Conservation (phyloP, 2,329 filamentous ascomycete genomes). For the Dichotomopilus funicola region DNA sequence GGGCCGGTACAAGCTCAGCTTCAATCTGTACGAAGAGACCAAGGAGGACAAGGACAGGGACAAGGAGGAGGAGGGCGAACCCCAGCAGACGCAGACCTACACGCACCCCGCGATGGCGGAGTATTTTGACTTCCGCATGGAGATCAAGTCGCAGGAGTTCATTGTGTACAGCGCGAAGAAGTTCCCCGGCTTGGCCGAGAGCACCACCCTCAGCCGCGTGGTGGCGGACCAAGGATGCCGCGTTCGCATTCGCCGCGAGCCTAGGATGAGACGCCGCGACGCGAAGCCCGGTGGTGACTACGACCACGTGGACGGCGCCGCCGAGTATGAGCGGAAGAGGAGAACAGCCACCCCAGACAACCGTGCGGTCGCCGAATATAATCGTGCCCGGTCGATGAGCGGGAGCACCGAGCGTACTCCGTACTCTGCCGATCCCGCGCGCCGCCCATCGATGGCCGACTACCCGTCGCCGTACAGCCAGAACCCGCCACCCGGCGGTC, state of each 20-base stretch:
- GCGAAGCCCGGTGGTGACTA: constrained; percentile 28
- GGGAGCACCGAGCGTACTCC: constrained; percentile 29
- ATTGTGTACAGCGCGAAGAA: constrained; percentile 95
- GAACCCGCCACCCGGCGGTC: constrained; percentile 20
- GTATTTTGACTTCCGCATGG: constrained; percentile 76
- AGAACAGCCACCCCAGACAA: constrained; percentile 31
- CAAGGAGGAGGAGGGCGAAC: constrained; percentile 25
- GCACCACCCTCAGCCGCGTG: constrained; percentile 78
- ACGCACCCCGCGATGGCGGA: constrained; percentile 32
- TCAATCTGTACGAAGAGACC: constrained; percentile 89
- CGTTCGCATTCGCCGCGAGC: constrained; percentile 86
- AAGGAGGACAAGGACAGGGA: constrained; percentile 80
- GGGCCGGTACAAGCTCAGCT: constrained; percentile 83
- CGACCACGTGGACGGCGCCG: constrained; percentile 25
- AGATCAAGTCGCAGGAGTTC: constrained; percentile 83
- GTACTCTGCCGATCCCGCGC: constrained; percentile 26
- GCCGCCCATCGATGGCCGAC: constrained; percentile 30
- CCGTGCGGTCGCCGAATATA: constrained; percentile 18
- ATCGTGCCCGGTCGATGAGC: constrained; percentile 29
- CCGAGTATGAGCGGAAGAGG: constrained; percentile 27
- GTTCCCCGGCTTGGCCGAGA: constrained; percentile 88
- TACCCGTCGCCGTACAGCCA: constrained; percentile 28
- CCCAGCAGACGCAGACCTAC: constrained; percentile 28
- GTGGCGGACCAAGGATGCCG: constrained; percentile 96
- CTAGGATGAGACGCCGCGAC: constrained; percentile 46